These are phyloP conservation scores for Syzygium oleosum DNA, from an alignment of 345 rosid species.

Conservation along the genomic window DNA sequence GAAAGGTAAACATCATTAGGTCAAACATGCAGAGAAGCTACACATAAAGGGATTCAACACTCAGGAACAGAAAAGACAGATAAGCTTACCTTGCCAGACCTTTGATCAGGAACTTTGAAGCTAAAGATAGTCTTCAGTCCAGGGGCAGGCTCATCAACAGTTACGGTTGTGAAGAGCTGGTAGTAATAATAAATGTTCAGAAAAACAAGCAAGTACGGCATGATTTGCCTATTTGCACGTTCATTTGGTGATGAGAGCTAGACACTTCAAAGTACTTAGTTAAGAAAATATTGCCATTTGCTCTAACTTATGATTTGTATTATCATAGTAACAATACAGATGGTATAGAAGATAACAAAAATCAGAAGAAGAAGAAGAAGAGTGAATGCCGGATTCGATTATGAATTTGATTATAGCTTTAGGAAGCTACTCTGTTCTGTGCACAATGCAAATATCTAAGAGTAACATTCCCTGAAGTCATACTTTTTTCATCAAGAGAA, in stretches of 20 bases:
- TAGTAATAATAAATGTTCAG: neutral
- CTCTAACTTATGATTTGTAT: neutral
- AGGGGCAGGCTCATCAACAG: conserved; percentile 80
- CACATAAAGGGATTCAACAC: neutral
- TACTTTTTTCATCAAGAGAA: neutral
- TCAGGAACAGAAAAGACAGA: neutral
- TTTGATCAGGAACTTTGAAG: conserved; percentile 82
- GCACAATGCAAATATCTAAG: neutral
- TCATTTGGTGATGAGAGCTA: neutral
- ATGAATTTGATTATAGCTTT: neutral
- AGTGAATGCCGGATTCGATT: neutral
- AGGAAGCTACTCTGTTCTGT: neutral
- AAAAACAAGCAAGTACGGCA: neutral
- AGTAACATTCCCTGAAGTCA: neutral
- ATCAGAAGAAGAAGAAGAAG: neutral
- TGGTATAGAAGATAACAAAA: neutral
- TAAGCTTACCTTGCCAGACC: conserved; percentile 78
- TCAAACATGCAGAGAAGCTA: neutral
- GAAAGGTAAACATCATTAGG: neutral
- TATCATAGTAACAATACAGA: neutral
- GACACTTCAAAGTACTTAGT: neutral
- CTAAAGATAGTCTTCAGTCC: conserved; percentile 77
- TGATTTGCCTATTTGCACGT: neutral
- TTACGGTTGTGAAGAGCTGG: conserved; percentile 77
- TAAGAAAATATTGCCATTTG: neutral